These are phyloP conservation scores for Saturnispora zaruensis DNA, from an alignment of 805 yeast genomes.

Conservation along the genomic window DNA sequence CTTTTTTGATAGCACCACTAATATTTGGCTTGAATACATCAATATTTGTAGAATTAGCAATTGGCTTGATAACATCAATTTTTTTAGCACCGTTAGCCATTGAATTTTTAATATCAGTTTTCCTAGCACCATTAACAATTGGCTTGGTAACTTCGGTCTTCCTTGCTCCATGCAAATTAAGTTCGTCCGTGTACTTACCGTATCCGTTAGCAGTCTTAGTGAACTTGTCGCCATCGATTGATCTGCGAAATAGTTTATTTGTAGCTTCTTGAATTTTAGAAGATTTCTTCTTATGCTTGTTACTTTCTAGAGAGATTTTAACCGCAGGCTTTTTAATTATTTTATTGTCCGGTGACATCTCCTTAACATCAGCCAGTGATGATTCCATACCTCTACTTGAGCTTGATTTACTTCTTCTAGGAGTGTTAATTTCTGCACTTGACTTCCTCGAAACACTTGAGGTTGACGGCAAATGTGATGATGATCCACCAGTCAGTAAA, in stretches of 20 bases:
- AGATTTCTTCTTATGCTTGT: constrained; percentile 8
- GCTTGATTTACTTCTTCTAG: constrained; percentile 18
- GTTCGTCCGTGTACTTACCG: constrained; percentile 56
- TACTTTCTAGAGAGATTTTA: neutral
- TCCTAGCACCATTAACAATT: constrained; percentile 1
- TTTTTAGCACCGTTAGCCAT: too few species aligned
- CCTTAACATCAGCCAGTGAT: constrained; percentile 11
- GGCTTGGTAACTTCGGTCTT: neutral
- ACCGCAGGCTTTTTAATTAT: constrained; percentile 1
- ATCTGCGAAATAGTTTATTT: constrained; percentile 3
- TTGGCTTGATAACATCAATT: too few species aligned
- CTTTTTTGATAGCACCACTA: constrained; percentile 2
- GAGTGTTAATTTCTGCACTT: constrained; percentile 9
- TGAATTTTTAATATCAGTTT: too few species aligned
- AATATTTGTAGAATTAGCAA: too few species aligned
- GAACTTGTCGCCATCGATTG: constrained; percentile 16
- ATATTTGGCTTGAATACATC: neutral
- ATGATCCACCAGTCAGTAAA: constrained; percentile 28
- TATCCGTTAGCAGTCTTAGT: constrained; percentile 70
- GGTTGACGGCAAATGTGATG: constrained; percentile 17
- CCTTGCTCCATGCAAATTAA: constrained; percentile 6
- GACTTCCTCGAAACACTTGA: constrained; percentile 6
- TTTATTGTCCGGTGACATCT: constrained; percentile 16
- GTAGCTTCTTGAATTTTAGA: constrained; percentile 7
- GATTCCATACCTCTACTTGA: neutral